phyloP scores from a whole-genome alignment of 768 basidiomycete genomes.

The Russula ochroleuca region DNA sequence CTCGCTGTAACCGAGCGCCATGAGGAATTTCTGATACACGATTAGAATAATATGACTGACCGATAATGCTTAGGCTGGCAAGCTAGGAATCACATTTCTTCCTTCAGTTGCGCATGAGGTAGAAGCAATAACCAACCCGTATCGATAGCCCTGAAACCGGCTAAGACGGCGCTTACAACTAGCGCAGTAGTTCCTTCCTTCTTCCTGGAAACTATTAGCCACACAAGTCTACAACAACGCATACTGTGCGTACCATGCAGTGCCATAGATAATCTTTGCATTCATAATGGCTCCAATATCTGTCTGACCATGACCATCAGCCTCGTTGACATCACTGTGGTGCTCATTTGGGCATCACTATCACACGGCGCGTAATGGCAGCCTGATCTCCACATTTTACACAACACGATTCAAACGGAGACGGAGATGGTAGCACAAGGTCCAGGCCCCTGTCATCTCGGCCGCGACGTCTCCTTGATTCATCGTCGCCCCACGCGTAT shows the following conservation, averaged over 20 bases:
- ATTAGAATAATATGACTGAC: slow-evolving; percentile 33
- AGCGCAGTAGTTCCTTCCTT: slow-evolving; percentile 63
- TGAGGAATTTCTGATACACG: not conserved
- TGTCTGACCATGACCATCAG: too few relatives aligned
- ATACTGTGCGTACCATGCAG: slow-evolving; percentile 46
- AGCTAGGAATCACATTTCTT: slow-evolving; percentile 36
- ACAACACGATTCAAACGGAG: not conserved
- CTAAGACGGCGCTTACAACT: slow-evolving; percentile 65
- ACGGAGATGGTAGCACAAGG: not conserved
- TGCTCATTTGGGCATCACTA: too few relatives aligned
- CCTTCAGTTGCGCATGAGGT: slow-evolving; percentile 1
- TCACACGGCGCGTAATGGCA: too few relatives aligned
- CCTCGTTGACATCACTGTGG: not conserved
- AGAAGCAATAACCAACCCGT: slow-evolving; percentile 50
- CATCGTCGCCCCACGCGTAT: not conserved
- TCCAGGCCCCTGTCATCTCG: not conserved
- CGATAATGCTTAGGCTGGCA: slow-evolving; percentile 73
- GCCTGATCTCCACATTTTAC: not conserved
- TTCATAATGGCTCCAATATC: slow-evolving; percentile 28
- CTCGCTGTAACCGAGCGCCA: slow-evolving; percentile 32
- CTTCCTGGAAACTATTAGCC: slow-evolving; percentile 53
- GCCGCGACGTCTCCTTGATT: not conserved
- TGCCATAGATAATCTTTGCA: slow-evolving; percentile 54
- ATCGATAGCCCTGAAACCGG: slow-evolving; percentile 79
- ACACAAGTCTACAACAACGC: not conserved